Conservation (phyloP, 805 yeast genomes). For the Barnettozyma salicaria region DNA sequence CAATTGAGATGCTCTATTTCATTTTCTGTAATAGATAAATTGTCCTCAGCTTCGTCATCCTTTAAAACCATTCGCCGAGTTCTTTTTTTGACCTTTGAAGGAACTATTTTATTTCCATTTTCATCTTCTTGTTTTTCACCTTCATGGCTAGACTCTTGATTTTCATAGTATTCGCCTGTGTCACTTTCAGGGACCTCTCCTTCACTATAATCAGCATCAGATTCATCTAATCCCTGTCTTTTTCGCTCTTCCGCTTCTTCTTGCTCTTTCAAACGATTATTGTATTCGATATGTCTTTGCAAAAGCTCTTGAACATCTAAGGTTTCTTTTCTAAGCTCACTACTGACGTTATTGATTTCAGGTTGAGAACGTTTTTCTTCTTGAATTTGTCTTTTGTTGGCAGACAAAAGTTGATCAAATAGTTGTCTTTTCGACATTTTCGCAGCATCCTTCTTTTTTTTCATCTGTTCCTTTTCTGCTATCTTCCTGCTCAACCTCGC, state of each 20-base stretch:
- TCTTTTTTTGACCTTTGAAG: slow-evolving; percentile 10
- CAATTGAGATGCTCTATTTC: not conserved
- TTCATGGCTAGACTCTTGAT: too few relatives aligned
- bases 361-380: slow-evolving; percentile 42
- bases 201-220: slow-evolving; percentile 6
- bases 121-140: slow-evolving; percentile 13
- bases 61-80: slow-evolving; percentile 9
- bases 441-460: slow-evolving; percentile 12
- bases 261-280: slow-evolving; percentile 28
- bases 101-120: slow-evolving; percentile 8
- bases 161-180: slow-evolving; percentile 15
- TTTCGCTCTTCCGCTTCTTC: slow-evolving; percentile 27
- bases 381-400: slow-evolving; percentile 45
- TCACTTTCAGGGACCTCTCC: slow-evolving; percentile 23
- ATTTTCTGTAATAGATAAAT: slow-evolving; percentile 4
- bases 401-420: slow-evolving; percentile 34
- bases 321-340: slow-evolving; percentile 20
- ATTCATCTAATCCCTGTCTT: slow-evolving; percentile 12
- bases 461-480: slow-evolving; percentile 9
- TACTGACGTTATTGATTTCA: slow-evolving; percentile 33
- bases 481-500: slow-evolving; percentile 29
- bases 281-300: slow-evolving; percentile 20
- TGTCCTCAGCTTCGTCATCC: slow-evolving; percentile 15
- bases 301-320: slow-evolving; percentile 21
- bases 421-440: slow-evolving; percentile 27